Percentiles rank a stretch among this genome's conserved stretches.
Conservation (phyloP, 169 alveolate genomes). For the Plasmodium billcollinsi region DNA sequence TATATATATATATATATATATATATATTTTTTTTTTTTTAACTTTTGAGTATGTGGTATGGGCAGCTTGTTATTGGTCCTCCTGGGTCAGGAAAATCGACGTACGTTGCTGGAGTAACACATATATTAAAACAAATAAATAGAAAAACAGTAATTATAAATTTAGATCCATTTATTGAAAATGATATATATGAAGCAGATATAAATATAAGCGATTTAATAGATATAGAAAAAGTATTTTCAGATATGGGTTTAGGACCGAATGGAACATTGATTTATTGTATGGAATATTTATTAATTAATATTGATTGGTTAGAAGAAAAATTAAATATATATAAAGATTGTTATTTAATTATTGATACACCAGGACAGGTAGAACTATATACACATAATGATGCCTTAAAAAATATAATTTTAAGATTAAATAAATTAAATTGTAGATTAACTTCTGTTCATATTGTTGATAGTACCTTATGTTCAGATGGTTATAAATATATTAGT, state of each 20-base stretch:
- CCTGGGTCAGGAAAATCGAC: slow-evolving; percentile 97
- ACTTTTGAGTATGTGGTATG: slow-evolving; percentile 81
- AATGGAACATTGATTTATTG: slow-evolving; percentile 96
- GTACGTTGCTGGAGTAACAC: slow-evolving; percentile 93
- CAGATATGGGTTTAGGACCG: slow-evolving; percentile 93
- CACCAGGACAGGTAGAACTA: slow-evolving; percentile 98
- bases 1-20: no score
- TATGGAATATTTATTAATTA: slow-evolving; percentile 93
- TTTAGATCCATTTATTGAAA: slow-evolving; percentile 92
- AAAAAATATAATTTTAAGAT: slow-evolving; percentile 84
- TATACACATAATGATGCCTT: slow-evolving; percentile 95
- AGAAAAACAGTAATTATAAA: slow-evolving; percentile 89
- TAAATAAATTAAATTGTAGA: slow-evolving; percentile 85
- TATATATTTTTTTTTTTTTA: background rate
- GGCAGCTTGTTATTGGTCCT: slow-evolving; percentile 95
- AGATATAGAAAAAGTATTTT: slow-evolving; percentile 90
- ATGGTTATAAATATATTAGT: slow-evolving; percentile 92
- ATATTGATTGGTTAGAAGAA: slow-evolving; percentile 94
- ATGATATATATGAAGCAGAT: slow-evolving; percentile 91
- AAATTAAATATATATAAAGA: slow-evolving; percentile 79
- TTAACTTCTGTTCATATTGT: slow-evolving; percentile 85
- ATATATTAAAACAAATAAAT: slow-evolving; percentile 86
- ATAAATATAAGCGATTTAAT: slow-evolving; percentile 93
- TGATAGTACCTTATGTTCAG: slow-evolving; percentile 94
- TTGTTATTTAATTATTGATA: slow-evolving; percentile 93